A percentile compares a stretch with the other conserved stretches of the same genome.
These are phyloP conservation scores for Sclerotinia minor DNA, from an alignment of 2,329 filamentous ascomycete species.

Conservation along the genomic window DNA sequence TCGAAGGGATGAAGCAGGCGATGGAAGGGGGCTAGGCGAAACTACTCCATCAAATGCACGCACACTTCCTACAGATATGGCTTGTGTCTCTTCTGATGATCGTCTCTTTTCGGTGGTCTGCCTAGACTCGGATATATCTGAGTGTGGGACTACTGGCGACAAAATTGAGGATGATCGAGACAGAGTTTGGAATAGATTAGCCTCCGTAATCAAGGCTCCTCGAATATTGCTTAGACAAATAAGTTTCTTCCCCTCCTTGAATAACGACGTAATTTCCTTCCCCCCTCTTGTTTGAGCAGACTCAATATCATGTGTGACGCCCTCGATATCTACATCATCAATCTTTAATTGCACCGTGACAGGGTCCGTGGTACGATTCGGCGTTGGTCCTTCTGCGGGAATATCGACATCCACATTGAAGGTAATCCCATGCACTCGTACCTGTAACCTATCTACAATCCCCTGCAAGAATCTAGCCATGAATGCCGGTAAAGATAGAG, in stretches of 20 bases:
- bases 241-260: conserved; percentile 65
- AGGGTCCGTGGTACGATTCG: conserved; percentile 49
- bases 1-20: conserved; percentile 29
- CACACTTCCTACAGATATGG: conserved; percentile 43
- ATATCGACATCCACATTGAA: conserved; percentile 65
- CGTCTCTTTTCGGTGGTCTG: conserved; percentile 24
- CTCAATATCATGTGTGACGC: conserved; percentile 51
- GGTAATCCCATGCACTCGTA: conserved; percentile 64
- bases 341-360: conserved; percentile 66
- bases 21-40: conserved; percentile 29
- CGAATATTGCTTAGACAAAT: conserved; percentile 63
- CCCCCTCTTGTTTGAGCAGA: conserved; percentile 36
- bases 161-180: conserved; percentile 58
- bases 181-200: conserved; percentile 62
- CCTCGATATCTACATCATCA: conserved; percentile 65
- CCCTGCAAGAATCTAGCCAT: conserved; percentile 72
- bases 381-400: conserved; percentile 47
- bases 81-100: conserved; percentile 35
- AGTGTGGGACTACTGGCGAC: conserved; percentile 56
- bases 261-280: conserved; percentile 31
- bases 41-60: conserved; percentile 28
- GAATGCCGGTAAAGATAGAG: conserved; percentile 68
- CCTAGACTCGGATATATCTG: conserved; percentile 44
- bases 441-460: conserved; percentile 68
- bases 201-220: conserved; percentile 66